phyloP scores from a whole-genome alignment of 768 basidiomycete genomes.

The Fibroporia radiculosa region DNA sequence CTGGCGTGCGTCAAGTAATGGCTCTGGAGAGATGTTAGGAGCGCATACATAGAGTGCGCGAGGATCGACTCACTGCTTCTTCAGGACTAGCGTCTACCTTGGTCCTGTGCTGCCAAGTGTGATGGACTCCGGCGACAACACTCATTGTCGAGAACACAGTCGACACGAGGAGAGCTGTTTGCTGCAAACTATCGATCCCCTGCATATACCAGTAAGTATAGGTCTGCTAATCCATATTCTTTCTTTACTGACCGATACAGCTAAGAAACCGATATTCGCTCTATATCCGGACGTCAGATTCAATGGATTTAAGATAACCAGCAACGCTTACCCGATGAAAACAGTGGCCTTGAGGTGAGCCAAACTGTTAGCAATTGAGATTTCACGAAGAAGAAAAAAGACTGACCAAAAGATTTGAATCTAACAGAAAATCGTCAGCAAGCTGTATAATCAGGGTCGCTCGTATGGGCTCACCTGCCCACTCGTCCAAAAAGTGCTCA shows the following conservation, averaged over 20 bases:
- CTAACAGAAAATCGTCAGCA: slow-evolving; percentile 2
- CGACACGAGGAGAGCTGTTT: not conserved
- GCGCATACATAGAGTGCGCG: too few relatives aligned
- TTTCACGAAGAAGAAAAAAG: not conserved
- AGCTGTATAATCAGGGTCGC: not conserved
- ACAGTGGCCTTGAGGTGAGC: slow-evolving; percentile 9
- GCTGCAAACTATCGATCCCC: not conserved
- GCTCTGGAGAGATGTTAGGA: too few relatives aligned
- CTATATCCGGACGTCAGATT: too few relatives aligned
- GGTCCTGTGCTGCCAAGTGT: not conserved
- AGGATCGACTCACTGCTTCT: not conserved
- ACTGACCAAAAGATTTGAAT: slow-evolving; percentile 16
- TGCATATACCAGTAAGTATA: too few relatives aligned
- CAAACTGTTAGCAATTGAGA: not conserved
- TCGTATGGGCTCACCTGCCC: slow-evolving; percentile 17
- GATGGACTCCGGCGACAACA: not conserved
- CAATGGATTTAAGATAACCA: too few relatives aligned
- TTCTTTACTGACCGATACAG: too few relatives aligned
- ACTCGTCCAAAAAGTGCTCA: slow-evolving; percentile 17
- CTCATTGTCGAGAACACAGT: not conserved
- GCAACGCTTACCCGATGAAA: slow-evolving; percentile 10
- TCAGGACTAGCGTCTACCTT: not conserved
- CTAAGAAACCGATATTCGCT: too few relatives aligned
- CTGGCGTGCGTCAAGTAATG: slow-evolving; percentile 13
- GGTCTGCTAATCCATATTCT: too few relatives aligned